Conservation (phyloP, 495 filamentous ascomycete species). For the Aspergillus heteromorphus region DNA sequence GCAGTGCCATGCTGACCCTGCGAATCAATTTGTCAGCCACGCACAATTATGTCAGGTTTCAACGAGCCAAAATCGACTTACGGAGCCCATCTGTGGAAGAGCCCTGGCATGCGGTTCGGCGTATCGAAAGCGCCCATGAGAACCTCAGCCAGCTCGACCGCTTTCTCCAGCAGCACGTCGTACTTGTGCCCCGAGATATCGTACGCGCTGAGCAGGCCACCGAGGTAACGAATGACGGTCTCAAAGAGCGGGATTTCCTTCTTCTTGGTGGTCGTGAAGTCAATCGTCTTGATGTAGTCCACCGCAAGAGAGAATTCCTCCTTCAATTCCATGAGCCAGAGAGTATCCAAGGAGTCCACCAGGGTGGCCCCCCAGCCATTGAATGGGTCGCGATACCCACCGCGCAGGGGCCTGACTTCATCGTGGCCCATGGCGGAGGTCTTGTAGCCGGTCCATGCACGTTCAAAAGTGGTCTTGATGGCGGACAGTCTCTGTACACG, state of each 20-base stretch:
- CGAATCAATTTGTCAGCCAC: slow-evolving; percentile 8
- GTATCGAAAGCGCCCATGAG: slow-evolving; percentile 93
- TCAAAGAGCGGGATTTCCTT: slow-evolving; percentile 78
- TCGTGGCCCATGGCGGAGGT: slow-evolving; percentile 72
- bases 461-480: slow-evolving; percentile 61
- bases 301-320: slow-evolving; percentile 86
- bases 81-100: slow-evolving; percentile 84
- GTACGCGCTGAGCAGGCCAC: slow-evolving; percentile 76
- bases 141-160: slow-evolving; percentile 80
- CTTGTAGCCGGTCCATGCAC: slow-evolving; percentile 75
- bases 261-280: slow-evolving; percentile 71
- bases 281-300: slow-evolving; percentile 68
- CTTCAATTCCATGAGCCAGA: slow-evolving; percentile 94
- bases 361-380: slow-evolving; percentile 93
- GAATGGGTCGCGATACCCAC: slow-evolving; percentile 65
- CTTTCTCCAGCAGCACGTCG: slow-evolving; percentile 71
- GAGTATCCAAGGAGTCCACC: slow-evolving; percentile 86
- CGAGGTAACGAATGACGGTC: slow-evolving; percentile 81
- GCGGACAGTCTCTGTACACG: slow-evolving; percentile 58
- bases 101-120: slow-evolving; percentile 88
- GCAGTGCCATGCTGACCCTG: slow-evolving; percentile 53
- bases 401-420: slow-evolving; percentile 65
- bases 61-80: slow-evolving; percentile 27
- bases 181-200: slow-evolving; percentile 71
- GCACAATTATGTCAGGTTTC: background rate